Evolutionary conservation across 208 protist genomes (phyloP).

Genomic region (Acanthamoeba lenticulata): DNA sequence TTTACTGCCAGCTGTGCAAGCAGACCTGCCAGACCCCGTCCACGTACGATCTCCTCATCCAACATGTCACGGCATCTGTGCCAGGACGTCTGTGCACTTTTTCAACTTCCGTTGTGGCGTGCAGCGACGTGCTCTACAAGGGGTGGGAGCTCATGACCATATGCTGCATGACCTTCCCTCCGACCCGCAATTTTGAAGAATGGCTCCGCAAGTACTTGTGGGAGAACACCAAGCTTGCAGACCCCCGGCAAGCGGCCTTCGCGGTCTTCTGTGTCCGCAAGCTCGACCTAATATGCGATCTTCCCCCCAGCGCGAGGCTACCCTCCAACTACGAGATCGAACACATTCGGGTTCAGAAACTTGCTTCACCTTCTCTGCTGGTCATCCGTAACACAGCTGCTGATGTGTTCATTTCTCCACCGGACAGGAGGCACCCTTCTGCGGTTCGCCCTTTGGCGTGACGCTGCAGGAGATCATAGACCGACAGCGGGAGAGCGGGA

Average conservation of each 20-base stretch:
- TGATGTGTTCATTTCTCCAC: not conserved
- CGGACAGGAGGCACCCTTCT: not conserved
- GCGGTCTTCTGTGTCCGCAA: not conserved
- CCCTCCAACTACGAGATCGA: conserved; percentile 20
- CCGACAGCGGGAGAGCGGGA: not conserved
- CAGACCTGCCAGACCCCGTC: conserved; percentile 18
- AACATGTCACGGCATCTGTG: too few species aligned
- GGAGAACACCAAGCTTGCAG: not conserved
- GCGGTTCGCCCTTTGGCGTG: not conserved
- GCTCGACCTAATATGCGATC: not conserved
- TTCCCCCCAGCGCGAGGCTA: not conserved
- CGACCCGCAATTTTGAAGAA: conserved; percentile 57
- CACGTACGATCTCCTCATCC: not conserved
- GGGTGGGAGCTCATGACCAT: conserved; percentile 49
- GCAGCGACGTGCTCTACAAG: conserved; percentile 41
- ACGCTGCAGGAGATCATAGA: conserved; percentile 51
- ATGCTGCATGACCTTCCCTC: conserved; percentile 53
- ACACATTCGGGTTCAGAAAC: not conserved
- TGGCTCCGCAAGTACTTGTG: conserved; percentile 40
- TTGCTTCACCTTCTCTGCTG: not conserved
- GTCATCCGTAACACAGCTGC: not conserved
- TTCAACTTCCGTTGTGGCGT: not conserved
- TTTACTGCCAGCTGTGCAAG: conserved; percentile 35
- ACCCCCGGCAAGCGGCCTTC: not conserved
- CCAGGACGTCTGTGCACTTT: too few species aligned